Evolutionary conservation across 2,329 filamentous ascomycete genomes (phyloP), one percentile per base, ranked within the genome.

Genomic region (Phoma sp.): DNA sequence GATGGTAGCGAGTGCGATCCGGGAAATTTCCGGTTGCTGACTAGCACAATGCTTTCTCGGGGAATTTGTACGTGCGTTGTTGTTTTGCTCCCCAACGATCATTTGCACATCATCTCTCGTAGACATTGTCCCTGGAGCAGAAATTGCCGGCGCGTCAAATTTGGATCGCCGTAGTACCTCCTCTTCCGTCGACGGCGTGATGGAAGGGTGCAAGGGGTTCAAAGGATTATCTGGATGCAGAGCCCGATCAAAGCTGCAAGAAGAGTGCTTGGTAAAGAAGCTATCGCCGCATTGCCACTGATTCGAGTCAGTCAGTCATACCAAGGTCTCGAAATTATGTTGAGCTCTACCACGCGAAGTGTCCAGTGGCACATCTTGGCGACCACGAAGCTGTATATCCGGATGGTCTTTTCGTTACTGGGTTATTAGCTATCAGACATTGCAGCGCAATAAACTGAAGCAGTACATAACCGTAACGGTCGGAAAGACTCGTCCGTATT

Each of bases 251-350:
- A 63, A 65, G 46, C 61, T 64, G 53, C 67, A 69, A 0, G 61
- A 60, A 1, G 61, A 69, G 36, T 56, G 62, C 47, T 68, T 69
- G 29, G 64, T 70, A 53, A 66, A 69, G 52, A 59, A 63, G 51
- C 62, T 68, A 22, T 68, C 66, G 23, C 65, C 66, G 36, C 64
- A 67, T 30, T 59, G 43, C 67, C 64, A 68, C 67, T 70, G 36
- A 29, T 4, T 29, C 27, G 4, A 33, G 27, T 61, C 32, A 62
- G 47, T 11, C 33, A 43, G 18, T 18, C 18, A 46, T 30, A 9
- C 37, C 27, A 32, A 22, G 11, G 13, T 24, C 37, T 29, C 4
- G 23, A 11, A 18, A 42, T 24, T 36, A 37, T 30, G 32, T 38
- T 9, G 25, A 42, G 13, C 37, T 36, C 27, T 46, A 46, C 52